These are phyloP conservation scores for Naumovozyma dairenensis DNA, from an alignment of 805 yeast species.

Conservation along the genomic window DNA sequence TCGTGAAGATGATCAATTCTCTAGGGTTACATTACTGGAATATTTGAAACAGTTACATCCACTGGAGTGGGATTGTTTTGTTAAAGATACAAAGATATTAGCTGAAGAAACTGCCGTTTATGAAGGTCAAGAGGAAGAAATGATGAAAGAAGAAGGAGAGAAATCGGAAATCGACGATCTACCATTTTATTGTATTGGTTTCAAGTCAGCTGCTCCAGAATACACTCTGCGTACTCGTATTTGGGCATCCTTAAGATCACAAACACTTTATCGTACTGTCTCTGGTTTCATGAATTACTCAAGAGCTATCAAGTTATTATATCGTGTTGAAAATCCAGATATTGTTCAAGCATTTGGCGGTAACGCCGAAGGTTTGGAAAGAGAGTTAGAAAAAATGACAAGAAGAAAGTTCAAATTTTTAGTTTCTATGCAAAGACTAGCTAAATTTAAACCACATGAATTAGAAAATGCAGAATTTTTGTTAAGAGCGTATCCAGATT, in stretches of 20 bases:
- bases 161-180: conserved; percentile 79
- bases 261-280: conserved; percentile 91
- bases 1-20: conserved; percentile 92
- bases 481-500: conserved; percentile 73
- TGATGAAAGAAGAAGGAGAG: conserved; percentile 53
- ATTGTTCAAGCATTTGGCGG: conserved; percentile 97
- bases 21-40: conserved; percentile 88
- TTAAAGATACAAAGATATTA: conserved; percentile 86
- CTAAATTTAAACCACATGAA: conserved; percentile 63
- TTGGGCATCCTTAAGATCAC: conserved; percentile 97
- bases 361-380: conserved; percentile 89
- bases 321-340: conserved; percentile 91
- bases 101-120: conserved; percentile 88
- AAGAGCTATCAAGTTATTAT: conserved; percentile 84
- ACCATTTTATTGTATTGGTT: conserved; percentile 93
- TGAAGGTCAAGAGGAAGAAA: conserved; percentile 34
- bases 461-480: conserved; percentile 71
- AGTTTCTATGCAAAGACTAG: conserved; percentile 79
- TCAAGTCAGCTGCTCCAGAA: conserved; percentile 95
- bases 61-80: conserved; percentile 95
- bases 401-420: conserved; percentile 71
- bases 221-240: conserved; percentile 92
- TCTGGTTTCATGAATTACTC: conserved; percentile 98
- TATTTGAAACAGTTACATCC: conserved; percentile 93
- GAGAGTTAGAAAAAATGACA: conserved; percentile 86